Conservation (phyloP, 2,329 filamentous ascomycete genomes). For the Trichoderma semiorbis region DNA sequence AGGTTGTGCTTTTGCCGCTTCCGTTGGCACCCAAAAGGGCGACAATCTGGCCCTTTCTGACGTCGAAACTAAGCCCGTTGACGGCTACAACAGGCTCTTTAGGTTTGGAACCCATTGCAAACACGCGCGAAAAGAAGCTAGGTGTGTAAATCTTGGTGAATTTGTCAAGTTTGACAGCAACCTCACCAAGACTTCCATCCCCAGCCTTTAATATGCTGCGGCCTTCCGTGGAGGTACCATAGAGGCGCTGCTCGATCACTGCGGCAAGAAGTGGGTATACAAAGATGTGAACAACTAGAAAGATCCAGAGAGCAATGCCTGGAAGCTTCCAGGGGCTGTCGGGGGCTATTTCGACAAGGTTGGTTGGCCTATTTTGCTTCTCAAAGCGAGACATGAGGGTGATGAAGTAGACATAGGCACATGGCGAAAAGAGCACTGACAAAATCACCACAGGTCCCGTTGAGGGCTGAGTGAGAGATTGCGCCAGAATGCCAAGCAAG, state of each 20-base stretch:
- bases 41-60: constrained; percentile 76
- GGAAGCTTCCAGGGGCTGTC: constrained; percentile 64
- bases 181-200: constrained; percentile 29
- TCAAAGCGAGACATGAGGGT: constrained; percentile 77
- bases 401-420: constrained; percentile 81
- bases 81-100: constrained; percentile 72
- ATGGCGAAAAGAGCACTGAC: constrained; percentile 76
- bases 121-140: constrained; percentile 54
- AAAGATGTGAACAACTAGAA: constrained; percentile 73
- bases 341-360: constrained; percentile 61
- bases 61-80: constrained; percentile 66
- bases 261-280: constrained; percentile 73
- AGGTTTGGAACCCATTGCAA: constrained; percentile 44
- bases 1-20: constrained; percentile 83
- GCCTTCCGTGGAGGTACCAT: constrained; percentile 67
- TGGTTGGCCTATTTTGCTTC: constrained; percentile 53
- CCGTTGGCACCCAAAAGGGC: constrained; percentile 87
- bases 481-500: constrained; percentile 76
- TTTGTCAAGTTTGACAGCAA: constrained; percentile 65
- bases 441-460: constrained; percentile 66
- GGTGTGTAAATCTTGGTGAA: constrained; percentile 79
- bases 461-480: constrained; percentile 62
- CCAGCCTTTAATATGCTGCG: constrained; percentile 46
- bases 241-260: constrained; percentile 67
- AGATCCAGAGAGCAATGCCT: constrained; percentile 73